These are phyloP conservation scores for Drechslerella dactyloides DNA, from an alignment of 2,329 filamentous ascomycete genomes.

Conservation along the genomic window DNA sequence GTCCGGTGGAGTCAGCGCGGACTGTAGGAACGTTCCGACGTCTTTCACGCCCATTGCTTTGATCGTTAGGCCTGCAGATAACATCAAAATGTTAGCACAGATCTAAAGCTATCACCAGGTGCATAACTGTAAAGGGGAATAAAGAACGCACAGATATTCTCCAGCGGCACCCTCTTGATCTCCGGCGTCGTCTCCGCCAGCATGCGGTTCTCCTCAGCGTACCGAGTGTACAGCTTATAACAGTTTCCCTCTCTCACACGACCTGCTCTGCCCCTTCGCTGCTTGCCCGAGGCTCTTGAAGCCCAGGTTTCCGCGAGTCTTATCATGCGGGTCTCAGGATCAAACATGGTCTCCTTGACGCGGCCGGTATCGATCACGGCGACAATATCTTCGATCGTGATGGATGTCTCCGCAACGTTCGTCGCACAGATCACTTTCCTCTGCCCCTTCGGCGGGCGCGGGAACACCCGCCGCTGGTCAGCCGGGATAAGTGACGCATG, in stretches of 20 bases:
- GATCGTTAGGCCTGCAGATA: constrained; percentile 87
- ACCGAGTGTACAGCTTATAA: constrained; percentile 92
- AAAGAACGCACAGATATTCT: constrained; percentile 58
- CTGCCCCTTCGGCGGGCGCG: constrained; percentile 74
- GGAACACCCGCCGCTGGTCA: constrained; percentile 88
- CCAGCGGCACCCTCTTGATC: constrained; percentile 87
- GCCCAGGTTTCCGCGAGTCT: constrained; percentile 95
- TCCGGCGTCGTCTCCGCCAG: constrained; percentile 87
- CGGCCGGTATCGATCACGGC: constrained; percentile 93
- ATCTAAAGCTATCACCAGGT: constrained; percentile 86
- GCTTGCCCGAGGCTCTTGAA: constrained; percentile 90
- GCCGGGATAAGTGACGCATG: constrained; percentile 88
- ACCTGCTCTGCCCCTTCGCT: constrained; percentile 88
- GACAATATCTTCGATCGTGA: constrained; percentile 96
- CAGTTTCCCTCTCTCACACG: constrained; percentile 88
- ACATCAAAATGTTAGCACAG: constrained; percentile 4
- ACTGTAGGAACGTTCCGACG: constrained; percentile 78
- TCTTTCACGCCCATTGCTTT: constrained; percentile 91
- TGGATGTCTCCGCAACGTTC: constrained; percentile 97
- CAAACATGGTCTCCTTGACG: constrained; percentile 96
- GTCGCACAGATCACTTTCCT: constrained; percentile 93
- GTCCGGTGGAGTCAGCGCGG: constrained; percentile 87
- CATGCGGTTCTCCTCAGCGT: constrained; percentile 82
- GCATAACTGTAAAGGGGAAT: neutral
- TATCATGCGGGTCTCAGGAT: constrained; percentile 89